Conservation (phyloP, 768 basidiomycete genomes). For the Russula compacta region DNA sequence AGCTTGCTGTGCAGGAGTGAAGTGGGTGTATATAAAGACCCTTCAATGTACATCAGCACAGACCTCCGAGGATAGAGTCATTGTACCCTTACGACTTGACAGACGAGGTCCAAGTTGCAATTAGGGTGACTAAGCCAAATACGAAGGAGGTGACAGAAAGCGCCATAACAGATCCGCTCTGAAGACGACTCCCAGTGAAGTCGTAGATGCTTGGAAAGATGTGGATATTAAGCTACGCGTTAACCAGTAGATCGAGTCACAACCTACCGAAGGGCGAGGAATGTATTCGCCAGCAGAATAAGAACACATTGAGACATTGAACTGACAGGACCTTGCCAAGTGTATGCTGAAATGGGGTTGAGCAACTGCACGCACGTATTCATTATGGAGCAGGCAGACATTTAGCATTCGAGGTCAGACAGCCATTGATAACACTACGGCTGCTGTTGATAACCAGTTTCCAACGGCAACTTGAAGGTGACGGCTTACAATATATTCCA, state of each 20-base stretch:
- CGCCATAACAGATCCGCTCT: background rate
- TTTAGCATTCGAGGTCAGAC: background rate
- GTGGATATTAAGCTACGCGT: background rate
- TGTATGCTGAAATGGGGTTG: background rate
- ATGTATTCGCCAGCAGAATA: background rate
- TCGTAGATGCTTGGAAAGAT: background rate
- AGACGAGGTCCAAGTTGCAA: background rate
- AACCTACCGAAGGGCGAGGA: background rate
- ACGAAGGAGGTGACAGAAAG: background rate
- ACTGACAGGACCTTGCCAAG: background rate
- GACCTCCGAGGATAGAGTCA: background rate
- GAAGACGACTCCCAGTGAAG: background rate
- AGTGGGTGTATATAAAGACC: background rate
- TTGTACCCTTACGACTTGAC: background rate
- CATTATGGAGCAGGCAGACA: background rate
- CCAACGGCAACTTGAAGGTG: no score
- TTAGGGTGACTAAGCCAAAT: background rate
- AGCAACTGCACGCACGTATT: background rate
- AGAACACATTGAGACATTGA: background rate
- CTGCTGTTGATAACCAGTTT: background rate
- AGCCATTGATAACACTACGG: background rate
- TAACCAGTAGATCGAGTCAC: background rate
- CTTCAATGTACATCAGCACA: background rate
- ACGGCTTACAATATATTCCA: background rate
- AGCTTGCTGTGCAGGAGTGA: background rate